A percentile compares a stretch with the other conserved stretches of the same genome.
These are phyloP conservation scores for Magnaporthales sp. DNA, from an alignment of 2,329 filamentous ascomycete genomes.

Conservation along the genomic window DNA sequence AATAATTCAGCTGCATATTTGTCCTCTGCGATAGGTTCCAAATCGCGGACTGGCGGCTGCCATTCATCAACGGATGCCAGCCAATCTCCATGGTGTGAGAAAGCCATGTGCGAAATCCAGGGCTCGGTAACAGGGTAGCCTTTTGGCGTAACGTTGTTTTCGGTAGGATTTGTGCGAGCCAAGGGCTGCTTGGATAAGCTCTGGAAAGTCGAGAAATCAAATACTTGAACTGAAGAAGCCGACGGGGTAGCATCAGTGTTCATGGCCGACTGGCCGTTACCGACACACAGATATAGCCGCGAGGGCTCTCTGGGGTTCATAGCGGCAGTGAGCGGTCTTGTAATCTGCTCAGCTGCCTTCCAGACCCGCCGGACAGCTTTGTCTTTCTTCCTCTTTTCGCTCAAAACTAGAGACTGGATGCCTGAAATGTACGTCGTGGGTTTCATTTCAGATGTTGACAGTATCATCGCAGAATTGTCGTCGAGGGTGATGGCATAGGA, in stretches of 20 bases:
- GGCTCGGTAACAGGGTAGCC: conserved; percentile 68
- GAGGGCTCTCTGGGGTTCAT: conserved; percentile 55
- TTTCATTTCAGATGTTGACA: conserved; percentile 83
- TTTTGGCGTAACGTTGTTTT: conserved; percentile 65
- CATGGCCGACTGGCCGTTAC: conserved; percentile 48
- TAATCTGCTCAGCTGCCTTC: conserved; percentile 31
- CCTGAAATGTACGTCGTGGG: conserved; percentile 79
- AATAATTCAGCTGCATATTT: not conserved
- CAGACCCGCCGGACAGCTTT: conserved; percentile 44
- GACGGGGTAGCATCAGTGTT: conserved; percentile 40
- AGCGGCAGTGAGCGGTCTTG: conserved; percentile 46
- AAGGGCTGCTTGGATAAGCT: conserved; percentile 82
- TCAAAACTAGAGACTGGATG: conserved; percentile 58
- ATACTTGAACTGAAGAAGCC: conserved; percentile 65
- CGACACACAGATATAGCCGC: conserved; percentile 60
- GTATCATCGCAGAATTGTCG: conserved; percentile 84
- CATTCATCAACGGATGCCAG: conserved; percentile 89
- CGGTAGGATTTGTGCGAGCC: conserved; percentile 78
- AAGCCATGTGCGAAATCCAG: conserved; percentile 62
- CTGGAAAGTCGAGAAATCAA: conserved; percentile 71
- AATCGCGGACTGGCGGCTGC: conserved; percentile 64
- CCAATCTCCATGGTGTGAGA: conserved; percentile 79
- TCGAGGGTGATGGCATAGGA: conserved; percentile 79
- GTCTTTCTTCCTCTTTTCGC: conserved; percentile 40
- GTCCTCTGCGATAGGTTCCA: conserved; percentile 42